Evolutionary conservation across 2,329 filamentous ascomycete species (phyloP), one percentile per base, ranked within the genome.

Genomic region (Aureobasidium namibiae): DNA sequence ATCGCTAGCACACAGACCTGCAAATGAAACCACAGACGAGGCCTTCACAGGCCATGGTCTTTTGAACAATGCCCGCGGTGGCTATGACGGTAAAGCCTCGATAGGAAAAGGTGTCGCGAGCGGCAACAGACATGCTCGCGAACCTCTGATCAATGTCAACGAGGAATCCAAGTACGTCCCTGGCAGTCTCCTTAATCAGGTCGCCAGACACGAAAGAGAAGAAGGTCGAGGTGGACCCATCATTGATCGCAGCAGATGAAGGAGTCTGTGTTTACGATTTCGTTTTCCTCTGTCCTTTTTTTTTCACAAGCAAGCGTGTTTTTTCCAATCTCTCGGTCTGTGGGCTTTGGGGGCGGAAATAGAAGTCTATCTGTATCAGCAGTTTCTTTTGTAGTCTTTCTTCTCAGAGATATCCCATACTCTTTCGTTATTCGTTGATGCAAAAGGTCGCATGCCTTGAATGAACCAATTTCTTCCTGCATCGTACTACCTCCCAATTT

Each of bases 171-270:
- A 70, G 62, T 80, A 79, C 63, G 75, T 72, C 10, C 67, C 73
- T 34, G 77, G 74, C 24, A 82, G 78, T 64, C 70, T 82, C 56
- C 72, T 80, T 14, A 75, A 78, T 50, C 70, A 72, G 59, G 66
- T 73, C 18, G 71, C 75, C 18, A 66, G 67, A 60, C 63, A 66
- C 56, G 66, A 67, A 52, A 62, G 65, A n/a, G 65, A 67, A n/a
- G 68, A 54, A 13, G 39, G 39, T 1, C 45, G 57, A 45, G 46
- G 46, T 29, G 57, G 57, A 29, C 56, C 45, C 3, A 31, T 59
- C 44, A 50, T 59, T 29, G 56, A 59, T 13, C 33, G 56, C 24
- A 56, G 52, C 38, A 54, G n/a, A 14, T 31, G 23, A 9, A 23
- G n/a, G 11, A 13, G 7, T 9, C 7, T 26, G 7, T 7, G 6